These are phyloP conservation scores for Croton setiger DNA, from an alignment of 441 rosid species.

Conservation along the genomic window DNA sequence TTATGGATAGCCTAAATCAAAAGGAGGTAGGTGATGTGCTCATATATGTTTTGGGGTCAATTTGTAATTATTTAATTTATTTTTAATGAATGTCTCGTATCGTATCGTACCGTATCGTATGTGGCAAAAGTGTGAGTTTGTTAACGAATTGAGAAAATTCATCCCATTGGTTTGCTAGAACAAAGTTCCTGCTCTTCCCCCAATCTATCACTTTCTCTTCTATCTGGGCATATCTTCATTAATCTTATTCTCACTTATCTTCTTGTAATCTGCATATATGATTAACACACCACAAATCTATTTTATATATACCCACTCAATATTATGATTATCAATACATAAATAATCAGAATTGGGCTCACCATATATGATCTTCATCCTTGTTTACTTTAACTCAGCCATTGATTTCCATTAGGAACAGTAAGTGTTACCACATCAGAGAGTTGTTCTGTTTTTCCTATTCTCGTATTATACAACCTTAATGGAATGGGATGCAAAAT, in stretches of 20 bases:
- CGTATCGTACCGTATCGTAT: too few relatives aligned
- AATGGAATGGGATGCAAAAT: constrained; percentile 23
- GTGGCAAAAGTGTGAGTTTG: too few relatives aligned
- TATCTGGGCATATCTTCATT: not conserved
- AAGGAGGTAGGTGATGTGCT: too few relatives aligned
- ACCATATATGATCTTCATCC: constrained; percentile 4
- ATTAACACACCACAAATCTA: too few relatives aligned
- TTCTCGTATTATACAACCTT: constrained; percentile 20
- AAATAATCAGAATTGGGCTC: not conserved
- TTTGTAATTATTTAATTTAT: too few relatives aligned
- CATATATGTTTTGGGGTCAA: too few relatives aligned
- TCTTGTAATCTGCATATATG: not conserved
- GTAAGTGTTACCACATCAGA: constrained; percentile 13
- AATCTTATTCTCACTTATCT: not conserved
- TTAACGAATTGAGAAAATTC: too few relatives aligned
- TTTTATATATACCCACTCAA: too few relatives aligned
- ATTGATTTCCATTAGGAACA: constrained; percentile 12
- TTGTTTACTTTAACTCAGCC: constrained; percentile 19
- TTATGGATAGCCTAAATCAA: too few relatives aligned
- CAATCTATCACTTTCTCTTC: not conserved
- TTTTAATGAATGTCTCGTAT: too few relatives aligned
- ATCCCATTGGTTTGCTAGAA: not conserved
- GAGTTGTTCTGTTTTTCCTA: constrained; percentile 15
- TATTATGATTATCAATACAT: too few relatives aligned
- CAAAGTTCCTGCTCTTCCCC: not conserved